These are phyloP conservation scores for Reticulascus tulasneorum DNA, from an alignment of 2,329 filamentous ascomycete species.

Conservation along the genomic window DNA sequence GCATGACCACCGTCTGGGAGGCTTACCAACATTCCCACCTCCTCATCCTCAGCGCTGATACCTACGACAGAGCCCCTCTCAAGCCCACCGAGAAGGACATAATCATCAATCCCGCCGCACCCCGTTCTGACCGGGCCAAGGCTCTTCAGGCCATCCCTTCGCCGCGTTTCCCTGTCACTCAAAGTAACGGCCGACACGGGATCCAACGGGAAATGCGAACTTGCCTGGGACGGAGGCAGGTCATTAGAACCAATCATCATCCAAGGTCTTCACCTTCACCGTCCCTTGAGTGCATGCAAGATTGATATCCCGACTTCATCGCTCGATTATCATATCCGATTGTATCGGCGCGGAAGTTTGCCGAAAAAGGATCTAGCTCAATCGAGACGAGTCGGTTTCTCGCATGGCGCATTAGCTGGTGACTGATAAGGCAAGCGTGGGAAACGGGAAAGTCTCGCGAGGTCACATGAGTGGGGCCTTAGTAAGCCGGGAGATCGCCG, in stretches of 20 bases:
- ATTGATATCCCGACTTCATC: too few relatives aligned
- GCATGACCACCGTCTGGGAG: too few relatives aligned
- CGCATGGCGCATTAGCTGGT: too few relatives aligned
- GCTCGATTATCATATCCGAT: too few relatives aligned
- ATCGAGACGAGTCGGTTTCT: too few relatives aligned
- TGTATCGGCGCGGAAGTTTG: too few relatives aligned
- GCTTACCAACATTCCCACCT: conserved; percentile 44
- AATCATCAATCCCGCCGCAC: conserved; percentile 44
- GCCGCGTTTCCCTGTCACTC: conserved; percentile 31
- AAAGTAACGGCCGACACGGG: conserved; percentile 42
- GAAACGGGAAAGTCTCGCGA: neutral
- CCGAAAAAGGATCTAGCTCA: too few relatives aligned
- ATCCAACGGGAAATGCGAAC: conserved; percentile 38
- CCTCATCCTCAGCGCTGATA: conserved; percentile 48
- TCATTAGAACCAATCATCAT: too few relatives aligned
- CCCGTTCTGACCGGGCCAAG: conserved; percentile 36
- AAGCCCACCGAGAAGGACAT: conserved; percentile 42
- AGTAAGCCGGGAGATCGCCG: too few relatives aligned
- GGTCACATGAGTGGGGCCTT: neutral
- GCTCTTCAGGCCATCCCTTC: conserved; percentile 24
- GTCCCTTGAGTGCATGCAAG: too few relatives aligned
- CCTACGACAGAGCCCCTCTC: conserved; percentile 50
- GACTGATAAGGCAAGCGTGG: too few relatives aligned
- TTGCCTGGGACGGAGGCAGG: conserved; percentile 34
- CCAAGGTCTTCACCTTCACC: too few relatives aligned